Evolutionary conservation across 805 yeast genomes (phyloP).

Genomic region (Jamesozyma lodderae): DNA sequence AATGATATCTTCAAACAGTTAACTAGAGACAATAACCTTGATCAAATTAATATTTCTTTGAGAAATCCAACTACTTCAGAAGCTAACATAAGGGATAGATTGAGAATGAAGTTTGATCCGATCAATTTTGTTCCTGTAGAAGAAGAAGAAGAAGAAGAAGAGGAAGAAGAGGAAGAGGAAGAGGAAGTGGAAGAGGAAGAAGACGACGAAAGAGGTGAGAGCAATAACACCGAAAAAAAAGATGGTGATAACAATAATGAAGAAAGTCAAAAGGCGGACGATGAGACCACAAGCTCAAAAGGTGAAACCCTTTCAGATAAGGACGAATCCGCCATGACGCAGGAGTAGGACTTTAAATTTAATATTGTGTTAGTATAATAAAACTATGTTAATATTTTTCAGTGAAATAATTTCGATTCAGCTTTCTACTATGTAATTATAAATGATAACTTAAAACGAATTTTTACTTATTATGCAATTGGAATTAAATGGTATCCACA

Average conservation of each 20-base stretch:
- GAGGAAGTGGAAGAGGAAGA: constrained; percentile 3
- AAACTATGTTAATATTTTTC: too few species aligned
- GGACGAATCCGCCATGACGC: not conserved
- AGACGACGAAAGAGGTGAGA: not conserved
- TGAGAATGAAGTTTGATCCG: constrained; percentile 59
- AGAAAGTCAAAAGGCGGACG: constrained; percentile 1
- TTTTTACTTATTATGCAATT: too few species aligned
- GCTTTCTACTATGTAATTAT: too few species aligned
- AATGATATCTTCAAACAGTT: constrained; percentile 32
- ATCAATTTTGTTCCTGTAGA: constrained; percentile 44
- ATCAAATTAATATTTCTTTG: constrained; percentile 43
- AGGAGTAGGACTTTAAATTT: not conserved
- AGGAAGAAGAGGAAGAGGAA: constrained; percentile 3
- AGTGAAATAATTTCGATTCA: too few species aligned
- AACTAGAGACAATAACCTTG: constrained; percentile 48
- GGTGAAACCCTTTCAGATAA: not conserved
- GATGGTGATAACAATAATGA: not conserved
- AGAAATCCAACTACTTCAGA: constrained; percentile 60
- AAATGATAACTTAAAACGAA: too few species aligned
- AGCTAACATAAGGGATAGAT: constrained; percentile 45
- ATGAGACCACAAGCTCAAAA: not conserved
- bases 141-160: constrained; percentile 21
- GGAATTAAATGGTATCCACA: too few species aligned
- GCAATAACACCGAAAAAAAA: not conserved
- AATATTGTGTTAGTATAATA: too few species aligned